Base-by-base conservation (phyloP, 495 filamentous ascomycete genomes). In the Endocarpon pusillum region DNA sequence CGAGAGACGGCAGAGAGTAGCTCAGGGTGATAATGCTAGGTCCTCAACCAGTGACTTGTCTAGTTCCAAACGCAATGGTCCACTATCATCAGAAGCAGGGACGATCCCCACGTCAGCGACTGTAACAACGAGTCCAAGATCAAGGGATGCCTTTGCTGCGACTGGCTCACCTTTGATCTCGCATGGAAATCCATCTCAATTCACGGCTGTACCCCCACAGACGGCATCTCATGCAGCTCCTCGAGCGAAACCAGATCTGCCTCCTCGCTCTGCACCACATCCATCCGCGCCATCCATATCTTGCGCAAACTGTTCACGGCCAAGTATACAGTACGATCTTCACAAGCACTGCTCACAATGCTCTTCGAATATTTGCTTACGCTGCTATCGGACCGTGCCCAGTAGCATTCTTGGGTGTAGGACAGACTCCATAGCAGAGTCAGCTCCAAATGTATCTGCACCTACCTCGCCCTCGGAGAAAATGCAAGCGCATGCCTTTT, bases 331-430 rank as follows among this genome's bases (percentile, higher is more conserved):
- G 48, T 83, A 92, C 43, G 69, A 78, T 2, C 57, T 91, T 0
- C 82, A 92, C 50, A 83, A 78, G 52, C 73, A 74, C 48, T 94
- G 85, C 53, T 43, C 54, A 4, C 53, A 58, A 27, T 92, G 85
- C 53, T 60, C 65, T 17, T 87, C 69, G 58, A 74, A 84, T 48
- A 59, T 92, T 14, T 94, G 85, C 44, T 54, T 78, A 1, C 63
- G 62, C 40, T 94, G 85, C 56, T 92, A 81, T 52, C 73, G 80
- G 21, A n/a, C n/a, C n/a, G n/a, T n/a, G n/a, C n/a, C n/a, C n/a
- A n/a, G n/a, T n/a, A n/a, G n/a, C n/a, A n/a, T n/a, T n/a, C n/a
- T n/a, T n/a, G n/a, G n/a, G n/a, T n/a, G n/a, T n/a, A n/a, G n/a
- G n/a, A n/a, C n/a, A n/a, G n/a, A n/a, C n/a, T n/a, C n/a, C n/a